Evolutionary conservation across 2,329 filamentous ascomycete species (phyloP).

Genomic region (Clarireedia homoeocarpa): DNA sequence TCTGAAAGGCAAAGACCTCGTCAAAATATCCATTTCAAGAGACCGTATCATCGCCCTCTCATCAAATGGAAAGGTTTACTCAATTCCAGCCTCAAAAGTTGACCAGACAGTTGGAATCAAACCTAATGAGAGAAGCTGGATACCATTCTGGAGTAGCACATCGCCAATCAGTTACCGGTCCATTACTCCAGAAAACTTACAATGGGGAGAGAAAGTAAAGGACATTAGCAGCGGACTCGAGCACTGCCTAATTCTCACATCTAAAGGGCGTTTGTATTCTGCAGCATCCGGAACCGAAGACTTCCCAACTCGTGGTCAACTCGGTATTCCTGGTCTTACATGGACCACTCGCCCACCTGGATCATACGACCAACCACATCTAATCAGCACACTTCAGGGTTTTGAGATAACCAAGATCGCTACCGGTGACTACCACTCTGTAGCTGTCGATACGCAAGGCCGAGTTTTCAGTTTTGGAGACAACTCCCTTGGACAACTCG

Average conservation of each 20-base stretch:
- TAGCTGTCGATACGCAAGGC: conserved; percentile 68
- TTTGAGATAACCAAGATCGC: conserved; percentile 69
- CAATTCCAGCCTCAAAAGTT: conserved; percentile 65
- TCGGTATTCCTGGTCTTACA: conserved; percentile 75
- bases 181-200: conserved; percentile 57
- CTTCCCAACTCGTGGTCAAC: conserved; percentile 77
- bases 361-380: conserved; percentile 74
- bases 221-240: conserved; percentile 74
- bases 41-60: conserved; percentile 79
- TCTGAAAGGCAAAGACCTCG: conserved; percentile 71
- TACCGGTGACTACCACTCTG: conserved; percentile 77
- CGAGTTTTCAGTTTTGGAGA: conserved; percentile 84
- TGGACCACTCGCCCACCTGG: conserved; percentile 73
- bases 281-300: conserved; percentile 71
- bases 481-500: conserved; percentile 84
- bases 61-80: conserved; percentile 71
- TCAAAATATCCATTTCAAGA: conserved; percentile 66
- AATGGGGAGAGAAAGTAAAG: conserved; percentile 63
- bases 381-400: conserved; percentile 63
- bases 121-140: conserved; percentile 55
- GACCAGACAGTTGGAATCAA: conserved; percentile 64
- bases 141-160: conserved; percentile 60
- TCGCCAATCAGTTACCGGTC: conserved; percentile 62
- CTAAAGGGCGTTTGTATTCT: conserved; percentile 77
- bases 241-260: conserved; percentile 80